Percentiles rank a stretch among this genome's conserved stretches.
Conservation (phyloP, 129 eudicot genomes). For the Chrysanthemum makinoi region DNA sequence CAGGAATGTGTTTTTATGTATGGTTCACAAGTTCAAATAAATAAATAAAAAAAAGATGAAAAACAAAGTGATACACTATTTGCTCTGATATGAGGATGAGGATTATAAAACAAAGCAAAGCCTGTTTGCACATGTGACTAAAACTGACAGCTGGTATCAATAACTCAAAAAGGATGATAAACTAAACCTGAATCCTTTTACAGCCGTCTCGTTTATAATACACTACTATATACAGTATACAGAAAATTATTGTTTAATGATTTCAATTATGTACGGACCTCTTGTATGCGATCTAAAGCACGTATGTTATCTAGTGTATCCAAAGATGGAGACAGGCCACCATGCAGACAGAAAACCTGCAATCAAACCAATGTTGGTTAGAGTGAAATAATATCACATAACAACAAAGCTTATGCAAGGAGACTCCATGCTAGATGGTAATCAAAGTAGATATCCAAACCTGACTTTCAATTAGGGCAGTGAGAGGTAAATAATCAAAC, state of each 20-base stretch:
- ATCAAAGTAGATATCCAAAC: constrained; percentile 24
- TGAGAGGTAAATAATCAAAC: constrained; percentile 81
- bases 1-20: neutral
- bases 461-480: constrained; percentile 91
- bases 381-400: neutral
- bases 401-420: neutral
- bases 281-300: constrained; percentile 88
- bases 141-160: neutral
- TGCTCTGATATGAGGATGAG: neutral
- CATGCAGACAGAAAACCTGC: constrained; percentile 89
- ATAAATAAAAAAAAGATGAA: neutral
- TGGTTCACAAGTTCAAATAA: neutral
- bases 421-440: constrained; percentile 15
- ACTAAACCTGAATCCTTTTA: neutral
- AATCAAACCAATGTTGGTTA: constrained; percentile 24
- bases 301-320: constrained; percentile 88
- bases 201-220: neutral
- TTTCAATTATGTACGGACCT: constrained; percentile 42
- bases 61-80: neutral
- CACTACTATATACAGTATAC: neutral
- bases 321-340: constrained; percentile 90
- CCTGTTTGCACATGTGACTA: neutral
- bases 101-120: neutral
- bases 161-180: neutral
- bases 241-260: neutral